A percentile compares a stretch with the other conserved stretches of the same genome.
Evolutionary conservation across 306 rosid genomes (phyloP).

Genomic region (Leucaena leucocephala): DNA sequence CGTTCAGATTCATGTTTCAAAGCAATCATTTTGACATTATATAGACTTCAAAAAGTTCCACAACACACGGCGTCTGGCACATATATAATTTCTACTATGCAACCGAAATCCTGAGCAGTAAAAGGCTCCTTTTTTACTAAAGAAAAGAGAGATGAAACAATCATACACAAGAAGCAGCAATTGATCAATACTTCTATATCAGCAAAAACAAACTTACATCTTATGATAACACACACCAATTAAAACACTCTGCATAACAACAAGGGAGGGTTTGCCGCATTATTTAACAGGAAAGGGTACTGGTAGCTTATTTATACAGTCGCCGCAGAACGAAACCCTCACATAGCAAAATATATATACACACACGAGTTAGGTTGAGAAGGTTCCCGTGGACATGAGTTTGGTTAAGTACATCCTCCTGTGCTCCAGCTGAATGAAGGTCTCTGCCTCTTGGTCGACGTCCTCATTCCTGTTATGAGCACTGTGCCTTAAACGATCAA

Average conservation of each 20-base stretch:
- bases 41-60: too few relatives aligned
- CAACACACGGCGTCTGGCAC: too few relatives aligned
- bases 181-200: background rate
- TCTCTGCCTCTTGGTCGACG: conserved; percentile 65
- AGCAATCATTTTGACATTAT: background rate
- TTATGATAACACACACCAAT: background rate
- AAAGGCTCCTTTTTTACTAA: background rate
- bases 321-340: background rate
- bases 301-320: background rate
- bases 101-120: background rate
- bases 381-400: conserved; percentile 30
- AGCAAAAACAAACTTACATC: background rate
- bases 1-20: background rate
- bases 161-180: too few relatives aligned
- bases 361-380: background rate
- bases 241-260: background rate
- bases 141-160: background rate
- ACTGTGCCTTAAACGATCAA: conserved; percentile 6
- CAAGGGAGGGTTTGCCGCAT: background rate
- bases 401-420: conserved; percentile 41
- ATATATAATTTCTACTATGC: too few relatives aligned
- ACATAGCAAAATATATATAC: background rate
- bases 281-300: background rate
- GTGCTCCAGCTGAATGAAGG: conserved; percentile 64
- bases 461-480: conserved; percentile 29